Evolutionary conservation across 768 basidiomycete genomes (phyloP), one percentile per base, ranked within the genome.

Genomic region (Hygrocybe coccinea): DNA sequence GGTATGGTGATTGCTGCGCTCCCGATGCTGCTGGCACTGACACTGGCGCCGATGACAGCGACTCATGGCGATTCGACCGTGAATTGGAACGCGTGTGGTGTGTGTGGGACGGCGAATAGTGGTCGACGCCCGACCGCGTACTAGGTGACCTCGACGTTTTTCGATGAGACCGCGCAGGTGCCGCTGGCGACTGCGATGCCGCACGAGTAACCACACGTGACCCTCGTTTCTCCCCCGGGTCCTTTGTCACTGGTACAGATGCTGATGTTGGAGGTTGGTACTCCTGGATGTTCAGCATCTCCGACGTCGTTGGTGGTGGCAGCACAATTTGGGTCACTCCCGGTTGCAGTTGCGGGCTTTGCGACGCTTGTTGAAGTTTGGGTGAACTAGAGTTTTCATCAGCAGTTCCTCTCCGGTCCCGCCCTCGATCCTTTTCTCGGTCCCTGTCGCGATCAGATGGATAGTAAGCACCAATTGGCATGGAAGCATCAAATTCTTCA

Each of bases 401-500:
- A 36, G 39, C 21, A 2, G 22, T n/a, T 37, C 17, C 29, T 8
- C 19, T 29, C 46, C 44, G 11, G 17, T 35, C 29, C 22, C 52
- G 37, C 19, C 34, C 33, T 19, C 45, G 49, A 2, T 41, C 36
- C 19, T 50, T 34, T 45, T 45, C 50, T 67, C 71, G 52, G 8
- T 29, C 29, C 29, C 29, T 29, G 29, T 71, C 66, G 45, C 67
- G 64, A 33, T 75, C 72, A 1, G 67, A 63, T 11, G 76, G 76
- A 47, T 80, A 79, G 55, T 79, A 75, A 4, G 76, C 71, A 29
- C 79, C 77, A 24, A 78, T 69, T 5, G 77, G 76, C 62, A 73
- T 66, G 15, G 74, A 74, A 2, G 76, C 70, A 50, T 83, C 82
- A 44, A 83, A 84, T 54, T 88, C 87, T 64, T 90, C 89, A 7